Conservation (phyloP, 495 filamentous ascomycete species). For the Talaromyces trachyspermus region DNA sequence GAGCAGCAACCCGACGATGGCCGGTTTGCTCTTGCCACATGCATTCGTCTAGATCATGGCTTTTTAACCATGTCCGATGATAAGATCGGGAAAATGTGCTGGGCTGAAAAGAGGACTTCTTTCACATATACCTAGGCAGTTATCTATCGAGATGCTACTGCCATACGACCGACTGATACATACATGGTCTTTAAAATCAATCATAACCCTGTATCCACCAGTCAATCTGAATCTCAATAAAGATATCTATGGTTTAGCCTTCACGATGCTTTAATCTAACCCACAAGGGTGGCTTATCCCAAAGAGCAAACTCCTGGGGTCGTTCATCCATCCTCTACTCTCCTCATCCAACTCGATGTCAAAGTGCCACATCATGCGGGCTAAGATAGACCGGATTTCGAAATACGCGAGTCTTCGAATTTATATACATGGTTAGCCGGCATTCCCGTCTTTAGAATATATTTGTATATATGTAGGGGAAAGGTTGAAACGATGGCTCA, state of each 20-base stretch:
- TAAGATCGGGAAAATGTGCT: slow-evolving; percentile 28
- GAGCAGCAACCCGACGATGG: too few relatives aligned
- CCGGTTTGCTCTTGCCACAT: slow-evolving; percentile 23
- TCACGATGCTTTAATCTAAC: neutral
- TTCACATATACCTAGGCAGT: too few relatives aligned
- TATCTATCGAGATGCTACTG: too few relatives aligned
- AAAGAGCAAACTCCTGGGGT: slow-evolving; percentile 3
- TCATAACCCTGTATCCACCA: too few relatives aligned
- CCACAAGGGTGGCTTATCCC: slow-evolving; percentile 3
- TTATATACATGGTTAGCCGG: neutral
- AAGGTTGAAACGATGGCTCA: slow-evolving; percentile 14
- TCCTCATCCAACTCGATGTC: slow-evolving; percentile 7
- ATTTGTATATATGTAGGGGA: too few relatives aligned
- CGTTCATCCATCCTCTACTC: neutral
- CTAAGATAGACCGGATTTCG: slow-evolving; percentile 11
- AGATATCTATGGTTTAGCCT: neutral
- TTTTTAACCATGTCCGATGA: slow-evolving; percentile 32
- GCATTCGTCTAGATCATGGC: slow-evolving; percentile 28
- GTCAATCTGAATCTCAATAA: neutral
- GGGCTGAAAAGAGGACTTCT: slow-evolving; percentile 6
- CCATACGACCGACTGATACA: too few relatives aligned
- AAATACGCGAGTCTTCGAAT: slow-evolving; percentile 1
- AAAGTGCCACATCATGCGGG: slow-evolving; percentile 14
- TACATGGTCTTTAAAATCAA: too few relatives aligned
- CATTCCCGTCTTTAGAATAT: too few relatives aligned